Conservation (phyloP, 192 early-diverging fungal species). For the Gorgonomyces haynaldii region DNA sequence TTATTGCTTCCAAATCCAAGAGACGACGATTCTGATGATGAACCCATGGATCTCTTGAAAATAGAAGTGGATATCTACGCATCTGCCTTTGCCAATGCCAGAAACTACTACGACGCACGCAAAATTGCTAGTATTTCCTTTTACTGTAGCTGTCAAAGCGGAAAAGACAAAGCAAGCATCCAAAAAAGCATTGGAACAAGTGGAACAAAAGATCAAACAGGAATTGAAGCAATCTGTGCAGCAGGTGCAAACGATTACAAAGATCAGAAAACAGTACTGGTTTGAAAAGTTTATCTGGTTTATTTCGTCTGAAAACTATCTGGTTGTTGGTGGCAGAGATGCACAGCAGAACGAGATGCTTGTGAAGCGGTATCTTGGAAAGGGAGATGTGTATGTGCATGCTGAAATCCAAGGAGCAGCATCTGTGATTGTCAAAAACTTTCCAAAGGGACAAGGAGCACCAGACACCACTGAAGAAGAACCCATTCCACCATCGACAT, state of each 20-base stretch:
- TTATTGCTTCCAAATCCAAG: slow-evolving; percentile 43
- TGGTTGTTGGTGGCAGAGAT: slow-evolving; percentile 87
- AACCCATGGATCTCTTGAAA: slow-evolving; percentile 20
- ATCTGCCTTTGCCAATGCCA: slow-evolving; percentile 81
- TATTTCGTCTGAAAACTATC: slow-evolving; percentile 78
- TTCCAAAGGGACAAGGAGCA: slow-evolving; percentile 7
- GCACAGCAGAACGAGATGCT: slow-evolving; percentile 88
- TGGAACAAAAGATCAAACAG: slow-evolving; percentile 77
- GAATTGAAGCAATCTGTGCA: slow-evolving; percentile 62
- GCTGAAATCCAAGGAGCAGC: slow-evolving; percentile 90
- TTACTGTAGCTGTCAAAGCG: slow-evolving; percentile 78
- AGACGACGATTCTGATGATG: slow-evolving; percentile 34
- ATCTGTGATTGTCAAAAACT: slow-evolving; percentile 80
- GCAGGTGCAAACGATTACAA: slow-evolving; percentile 63
- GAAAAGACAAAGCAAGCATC: slow-evolving; percentile 80
- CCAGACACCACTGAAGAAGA: slow-evolving; percentile 10
- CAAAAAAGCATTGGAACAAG: slow-evolving; percentile 75
- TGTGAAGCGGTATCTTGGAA: slow-evolving; percentile 51
- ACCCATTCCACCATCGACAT: slow-evolving; percentile 74
- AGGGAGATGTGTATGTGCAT: slow-evolving; percentile 81
- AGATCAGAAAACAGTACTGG: slow-evolving; percentile 88
- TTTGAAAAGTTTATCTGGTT: slow-evolving; percentile 98
- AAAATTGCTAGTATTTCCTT: too few relatives aligned
- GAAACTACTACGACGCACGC: slow-evolving; percentile 76
- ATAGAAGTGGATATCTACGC: slow-evolving; percentile 83